phyloP scores from a whole-genome alignment of 345 rosid species.

The Syzygium jambos region DNA sequence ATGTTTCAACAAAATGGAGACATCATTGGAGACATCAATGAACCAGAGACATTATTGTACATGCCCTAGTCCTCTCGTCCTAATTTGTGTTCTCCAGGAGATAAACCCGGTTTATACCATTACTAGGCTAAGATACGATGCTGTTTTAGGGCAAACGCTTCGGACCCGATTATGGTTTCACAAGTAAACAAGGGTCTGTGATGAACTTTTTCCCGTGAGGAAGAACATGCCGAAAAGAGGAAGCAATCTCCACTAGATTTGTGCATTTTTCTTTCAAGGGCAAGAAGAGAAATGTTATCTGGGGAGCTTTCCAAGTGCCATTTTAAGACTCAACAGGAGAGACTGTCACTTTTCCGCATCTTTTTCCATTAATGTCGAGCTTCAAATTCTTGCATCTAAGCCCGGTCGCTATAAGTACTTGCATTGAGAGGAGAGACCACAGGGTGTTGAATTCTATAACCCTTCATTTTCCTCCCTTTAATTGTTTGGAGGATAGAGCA shows the following conservation, averaged over 20 bases:
- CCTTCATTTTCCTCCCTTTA: neutral
- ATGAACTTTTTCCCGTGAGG: neutral
- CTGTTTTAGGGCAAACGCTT: neutral
- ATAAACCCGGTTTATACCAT: neutral
- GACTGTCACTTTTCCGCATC: neutral
- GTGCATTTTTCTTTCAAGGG: neutral
- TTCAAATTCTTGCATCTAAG: neutral
- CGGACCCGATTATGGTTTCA: neutral
- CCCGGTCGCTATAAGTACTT: neutral
- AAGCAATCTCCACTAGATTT: neutral
- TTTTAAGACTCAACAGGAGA: conserved; percentile 1
- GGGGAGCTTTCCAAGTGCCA: conserved; percentile 1
- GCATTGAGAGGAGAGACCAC: neutral
- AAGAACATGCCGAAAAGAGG: neutral
- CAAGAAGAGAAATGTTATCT: neutral
- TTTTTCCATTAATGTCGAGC: neutral
- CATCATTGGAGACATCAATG: neutral
- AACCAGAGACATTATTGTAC: neutral
- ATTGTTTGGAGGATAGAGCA: neutral
- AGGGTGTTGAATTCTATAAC: neutral
- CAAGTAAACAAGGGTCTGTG: neutral
- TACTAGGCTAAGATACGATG: neutral
- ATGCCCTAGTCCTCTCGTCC: neutral
- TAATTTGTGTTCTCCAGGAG: neutral
- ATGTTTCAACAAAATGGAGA: neutral